Conservation (phyloP, 2,329 filamentous ascomycete species). For the Fonsecaea pedrosoi region DNA sequence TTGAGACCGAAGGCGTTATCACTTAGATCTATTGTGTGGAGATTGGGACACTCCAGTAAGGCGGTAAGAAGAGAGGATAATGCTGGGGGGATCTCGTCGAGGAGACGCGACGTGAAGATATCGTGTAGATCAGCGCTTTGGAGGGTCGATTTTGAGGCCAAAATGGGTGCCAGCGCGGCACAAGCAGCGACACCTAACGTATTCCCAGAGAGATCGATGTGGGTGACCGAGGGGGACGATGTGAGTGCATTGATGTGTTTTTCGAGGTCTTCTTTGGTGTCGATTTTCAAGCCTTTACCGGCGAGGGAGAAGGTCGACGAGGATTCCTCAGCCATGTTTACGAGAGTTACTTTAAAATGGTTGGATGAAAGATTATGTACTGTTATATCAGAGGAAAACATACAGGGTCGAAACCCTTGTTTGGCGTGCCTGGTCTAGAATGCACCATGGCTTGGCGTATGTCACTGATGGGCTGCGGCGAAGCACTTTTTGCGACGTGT, state of each 20-base stretch:
- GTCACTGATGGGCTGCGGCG: not conserved
- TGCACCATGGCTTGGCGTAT: not conserved
- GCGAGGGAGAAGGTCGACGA: slow-evolving; percentile 78
- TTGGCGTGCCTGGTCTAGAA: not conserved
- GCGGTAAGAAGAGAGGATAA: slow-evolving; percentile 84
- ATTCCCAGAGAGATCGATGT: slow-evolving; percentile 87
- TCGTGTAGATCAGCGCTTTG: slow-evolving; percentile 88
- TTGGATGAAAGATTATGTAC: not conserved
- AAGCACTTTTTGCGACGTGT: not conserved
- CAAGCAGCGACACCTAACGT: slow-evolving; percentile 90
- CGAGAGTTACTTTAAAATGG: not conserved
- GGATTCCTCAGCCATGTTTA: slow-evolving; percentile 25
- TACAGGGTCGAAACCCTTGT: not conserved
- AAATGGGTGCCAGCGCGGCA: slow-evolving; percentile 79
- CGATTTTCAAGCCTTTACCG: slow-evolving; percentile 89
- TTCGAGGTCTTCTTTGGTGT: slow-evolving; percentile 85
- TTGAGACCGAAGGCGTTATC: slow-evolving; percentile 98
- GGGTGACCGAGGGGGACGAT: slow-evolving; percentile 74
- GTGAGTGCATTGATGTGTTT: slow-evolving; percentile 76
- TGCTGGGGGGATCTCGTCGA: slow-evolving; percentile 91
- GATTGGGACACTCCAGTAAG: slow-evolving; percentile 81
- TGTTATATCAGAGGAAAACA: slow-evolving; percentile 9
- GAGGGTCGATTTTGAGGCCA: slow-evolving; percentile 82
- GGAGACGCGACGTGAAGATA: slow-evolving; percentile 93
- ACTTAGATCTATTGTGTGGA: slow-evolving; percentile 92